Base-by-base conservation (phyloP, 2,329 filamentous ascomycete species). In the Alternaria metachromatica region DNA sequence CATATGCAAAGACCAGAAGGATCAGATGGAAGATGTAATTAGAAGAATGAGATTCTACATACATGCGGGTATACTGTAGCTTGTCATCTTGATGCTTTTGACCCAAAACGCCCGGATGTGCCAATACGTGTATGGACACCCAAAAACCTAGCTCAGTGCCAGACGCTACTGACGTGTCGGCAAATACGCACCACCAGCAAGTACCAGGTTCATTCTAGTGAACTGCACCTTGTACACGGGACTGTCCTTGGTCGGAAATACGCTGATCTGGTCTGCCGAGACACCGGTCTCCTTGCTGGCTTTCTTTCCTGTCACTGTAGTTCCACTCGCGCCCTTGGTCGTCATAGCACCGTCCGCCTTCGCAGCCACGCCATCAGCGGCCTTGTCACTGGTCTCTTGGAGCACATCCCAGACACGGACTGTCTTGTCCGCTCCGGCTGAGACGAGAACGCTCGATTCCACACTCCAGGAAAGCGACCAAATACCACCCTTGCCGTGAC, bases 241-340 rank as follows among this genome's bases (percentile, higher is more conserved):
- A 15, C 92, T 95, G 82, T 97, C 97, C 87, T 99, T 99, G 5
- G 96, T 98, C 1, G 93, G 90, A 77, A 97, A 98, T 1, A 93
- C 94, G 68, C 89, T 93, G 81, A 99, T 96, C 81, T 98, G 96
- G 76, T 99, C 96, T 0, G 94, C 90, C 0, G 91, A 94, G 48
- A 97, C 91, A 73, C 93, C 92, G 5, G 94, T 92, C 73, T 97
- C 95, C 80, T 97, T 97, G 60, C 88, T 88, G 80, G 93, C 93
- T 83, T 96, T 97, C 86, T 80, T 82, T 30, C 82, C 76, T 4
- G 70, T 66, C 3, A 73, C 74, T 7, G 82, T 78, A 7, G 80
- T 82, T 15, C 82, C 80, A 6, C 79, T 80, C 20, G 83, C 83
- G 48, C 87, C 85, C 3, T 84, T 81, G 2, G 84, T 81, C 21